phyloP scores from a whole-genome alignment of 306 rosid species.

The Oemleria cerasiformis region DNA sequence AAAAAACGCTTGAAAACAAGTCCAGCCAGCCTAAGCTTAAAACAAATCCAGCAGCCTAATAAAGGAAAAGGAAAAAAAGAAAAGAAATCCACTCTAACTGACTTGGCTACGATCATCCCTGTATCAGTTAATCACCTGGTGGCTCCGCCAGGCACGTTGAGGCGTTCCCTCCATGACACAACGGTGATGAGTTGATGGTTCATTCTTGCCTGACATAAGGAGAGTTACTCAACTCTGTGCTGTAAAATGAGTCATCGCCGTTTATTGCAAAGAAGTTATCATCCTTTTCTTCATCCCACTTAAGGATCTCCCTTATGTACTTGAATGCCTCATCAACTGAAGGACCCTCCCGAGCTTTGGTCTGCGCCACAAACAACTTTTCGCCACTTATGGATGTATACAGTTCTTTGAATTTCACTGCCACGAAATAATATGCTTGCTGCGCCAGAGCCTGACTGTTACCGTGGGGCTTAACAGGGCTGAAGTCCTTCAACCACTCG shows the following conservation, averaged over 20 bases:
- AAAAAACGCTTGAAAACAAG: not conserved
- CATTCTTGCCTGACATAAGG: conserved; percentile 59
- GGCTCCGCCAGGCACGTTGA: not conserved
- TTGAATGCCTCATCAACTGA: conserved; percentile 74
- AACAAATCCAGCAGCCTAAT: not conserved
- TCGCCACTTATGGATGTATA: conserved; percentile 52
- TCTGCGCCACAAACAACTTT: conserved; percentile 71
- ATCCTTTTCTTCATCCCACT: conserved; percentile 80
- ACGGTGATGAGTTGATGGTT: not conserved
- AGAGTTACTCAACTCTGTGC: conserved; percentile 67
- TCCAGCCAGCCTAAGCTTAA: not conserved
- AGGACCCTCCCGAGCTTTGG: conserved; percentile 58
- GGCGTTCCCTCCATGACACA: too few species aligned
- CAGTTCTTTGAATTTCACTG: conserved; percentile 84
- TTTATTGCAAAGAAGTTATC: conserved; percentile 48
- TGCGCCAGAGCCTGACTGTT: conserved; percentile 68
- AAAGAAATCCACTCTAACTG: not conserved
- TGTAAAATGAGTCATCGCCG: conserved; percentile 71
- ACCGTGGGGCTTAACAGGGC: conserved; percentile 66
- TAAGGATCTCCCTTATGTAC: conserved; percentile 73
- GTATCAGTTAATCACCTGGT: not conserved
- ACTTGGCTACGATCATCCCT: not conserved
- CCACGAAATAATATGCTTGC: conserved; percentile 69
- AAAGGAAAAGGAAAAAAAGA: not conserved
- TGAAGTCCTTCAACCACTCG: conserved; percentile 80